Evolutionary conservation across 2,329 filamentous ascomycete genomes (phyloP).

Genomic region (Lachnellula hyalina): DNA sequence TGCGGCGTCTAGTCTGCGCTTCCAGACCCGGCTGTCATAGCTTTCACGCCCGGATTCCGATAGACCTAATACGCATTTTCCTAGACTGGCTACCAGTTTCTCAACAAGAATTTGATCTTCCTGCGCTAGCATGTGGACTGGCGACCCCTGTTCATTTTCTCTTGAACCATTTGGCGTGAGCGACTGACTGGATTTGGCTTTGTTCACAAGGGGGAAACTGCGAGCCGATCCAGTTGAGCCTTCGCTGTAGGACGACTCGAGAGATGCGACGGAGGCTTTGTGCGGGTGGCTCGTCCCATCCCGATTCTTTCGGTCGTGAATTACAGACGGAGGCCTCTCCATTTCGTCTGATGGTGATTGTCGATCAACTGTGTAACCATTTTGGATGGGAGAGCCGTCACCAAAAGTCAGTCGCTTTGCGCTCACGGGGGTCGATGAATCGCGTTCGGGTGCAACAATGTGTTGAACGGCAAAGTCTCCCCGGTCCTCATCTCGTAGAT

Average conservation of each 20-base stretch:
- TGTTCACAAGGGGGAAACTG: slow-evolving; percentile 58
- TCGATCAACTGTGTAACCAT: slow-evolving; percentile 6
- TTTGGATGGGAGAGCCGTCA: slow-evolving; percentile 5
- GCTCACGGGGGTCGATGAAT: slow-evolving; percentile 13
- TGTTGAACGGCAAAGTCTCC: slow-evolving; percentile 36
- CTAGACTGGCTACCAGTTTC: slow-evolving; percentile 53
- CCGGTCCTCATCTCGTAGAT: slow-evolving; percentile 35
- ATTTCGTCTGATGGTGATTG: slow-evolving; percentile 4
- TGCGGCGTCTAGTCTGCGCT: slow-evolving; percentile 70
- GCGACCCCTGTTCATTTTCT: slow-evolving; percentile 20
- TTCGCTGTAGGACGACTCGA: slow-evolving; percentile 40
- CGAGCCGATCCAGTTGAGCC: slow-evolving; percentile 47
- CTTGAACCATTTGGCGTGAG: slow-evolving; percentile 8
- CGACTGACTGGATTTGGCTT: slow-evolving; percentile 32
- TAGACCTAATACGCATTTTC: slow-evolving; percentile 54
- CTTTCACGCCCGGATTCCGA: slow-evolving; percentile 49
- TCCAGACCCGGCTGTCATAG: slow-evolving; percentile 57
- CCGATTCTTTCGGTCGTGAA: slow-evolving; percentile 11
- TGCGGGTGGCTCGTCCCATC: slow-evolving; percentile 31
- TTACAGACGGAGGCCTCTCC: slow-evolving; percentile 14
- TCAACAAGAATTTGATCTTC: slow-evolving; percentile 59
- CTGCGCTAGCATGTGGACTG: slow-evolving; percentile 30
- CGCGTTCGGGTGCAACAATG: slow-evolving; percentile 12
- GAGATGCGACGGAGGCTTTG: slow-evolving; percentile 51
- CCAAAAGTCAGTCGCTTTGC: slow-evolving; percentile 29